Conservation (phyloP, 2,329 filamentous ascomycete species). For the Ophiostoma novo-ulmi region DNA sequence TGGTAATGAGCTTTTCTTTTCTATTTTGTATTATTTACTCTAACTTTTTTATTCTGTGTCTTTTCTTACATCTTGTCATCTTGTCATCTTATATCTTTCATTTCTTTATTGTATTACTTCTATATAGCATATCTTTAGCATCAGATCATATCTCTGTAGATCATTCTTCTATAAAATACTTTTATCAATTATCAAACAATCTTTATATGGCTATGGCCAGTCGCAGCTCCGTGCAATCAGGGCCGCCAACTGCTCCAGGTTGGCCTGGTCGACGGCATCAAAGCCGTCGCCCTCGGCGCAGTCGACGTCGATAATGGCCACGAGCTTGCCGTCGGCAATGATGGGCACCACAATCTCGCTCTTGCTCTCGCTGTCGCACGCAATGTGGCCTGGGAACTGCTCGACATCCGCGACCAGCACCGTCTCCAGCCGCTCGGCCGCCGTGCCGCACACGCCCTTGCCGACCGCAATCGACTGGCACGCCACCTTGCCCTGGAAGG, state of each 20-base stretch:
- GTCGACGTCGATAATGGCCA: conserved; percentile 73
- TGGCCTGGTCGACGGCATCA: conserved; percentile 59
- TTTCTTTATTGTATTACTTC: conserved; percentile 1
- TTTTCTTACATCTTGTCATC: neutral
- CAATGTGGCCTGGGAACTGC: conserved; percentile 72
- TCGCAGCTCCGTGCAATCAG: conserved; percentile 59
- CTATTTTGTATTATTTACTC: neutral
- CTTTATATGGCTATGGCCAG: conserved; percentile 41
- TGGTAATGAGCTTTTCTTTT: neutral
- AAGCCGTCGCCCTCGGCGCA: conserved; percentile 64
- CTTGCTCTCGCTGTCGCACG: conserved; percentile 68
- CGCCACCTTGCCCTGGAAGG: conserved; percentile 74
- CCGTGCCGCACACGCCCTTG: conserved; percentile 69
- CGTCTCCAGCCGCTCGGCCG: conserved; percentile 55
- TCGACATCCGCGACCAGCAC: conserved; percentile 68
- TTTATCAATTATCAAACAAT: neutral
- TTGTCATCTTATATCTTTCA: neutral
- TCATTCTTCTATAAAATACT: neutral
- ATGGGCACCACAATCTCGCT: conserved; percentile 82
- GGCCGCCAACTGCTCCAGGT: conserved; percentile 61
- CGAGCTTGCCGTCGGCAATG: conserved; percentile 34
- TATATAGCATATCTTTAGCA: conserved; percentile 9
- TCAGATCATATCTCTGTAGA: neutral
- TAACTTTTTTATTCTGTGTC: conserved; percentile 4
- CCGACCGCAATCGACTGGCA: conserved; percentile 73